Conservation (phyloP, 257 asterid species). For the Nicotiana sylvestris region DNA sequence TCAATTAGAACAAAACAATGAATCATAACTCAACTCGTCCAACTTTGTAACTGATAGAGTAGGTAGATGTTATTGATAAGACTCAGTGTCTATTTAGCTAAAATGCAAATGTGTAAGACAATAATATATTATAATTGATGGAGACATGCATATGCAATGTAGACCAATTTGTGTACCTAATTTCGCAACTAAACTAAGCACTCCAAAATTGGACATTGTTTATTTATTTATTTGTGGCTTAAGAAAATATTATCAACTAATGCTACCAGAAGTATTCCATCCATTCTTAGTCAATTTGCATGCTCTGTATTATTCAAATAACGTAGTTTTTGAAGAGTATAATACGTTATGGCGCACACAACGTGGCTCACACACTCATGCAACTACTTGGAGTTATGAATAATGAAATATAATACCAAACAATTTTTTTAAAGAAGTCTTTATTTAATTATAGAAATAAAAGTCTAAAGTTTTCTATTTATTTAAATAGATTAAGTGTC, state of each 20-base stretch:
- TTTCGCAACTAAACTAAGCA: neutral
- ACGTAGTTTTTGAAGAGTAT: neutral
- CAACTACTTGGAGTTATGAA: neutral
- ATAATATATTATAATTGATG: neutral
- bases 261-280: neutral
- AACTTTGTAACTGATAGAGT: too few relatives aligned
- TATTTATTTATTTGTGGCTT: neutral
- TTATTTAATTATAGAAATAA: too few relatives aligned
- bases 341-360: neutral
- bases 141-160: neutral
- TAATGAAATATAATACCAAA: neutral
- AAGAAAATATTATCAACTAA: neutral
- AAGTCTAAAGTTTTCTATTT: too few relatives aligned
- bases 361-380: neutral
- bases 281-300: neutral
- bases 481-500: neutral
- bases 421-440: neutral
- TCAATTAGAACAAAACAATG: too few relatives aligned
- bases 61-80: neutral
- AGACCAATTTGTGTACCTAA: neutral
- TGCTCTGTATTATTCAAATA: neutral
- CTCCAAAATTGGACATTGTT: neutral
- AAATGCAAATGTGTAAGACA: neutral
- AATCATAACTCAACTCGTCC: too few relatives aligned
- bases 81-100: neutral